Conservation (phyloP, 495 filamentous ascomycete species). For the Penicillium dipodomyicola region DNA sequence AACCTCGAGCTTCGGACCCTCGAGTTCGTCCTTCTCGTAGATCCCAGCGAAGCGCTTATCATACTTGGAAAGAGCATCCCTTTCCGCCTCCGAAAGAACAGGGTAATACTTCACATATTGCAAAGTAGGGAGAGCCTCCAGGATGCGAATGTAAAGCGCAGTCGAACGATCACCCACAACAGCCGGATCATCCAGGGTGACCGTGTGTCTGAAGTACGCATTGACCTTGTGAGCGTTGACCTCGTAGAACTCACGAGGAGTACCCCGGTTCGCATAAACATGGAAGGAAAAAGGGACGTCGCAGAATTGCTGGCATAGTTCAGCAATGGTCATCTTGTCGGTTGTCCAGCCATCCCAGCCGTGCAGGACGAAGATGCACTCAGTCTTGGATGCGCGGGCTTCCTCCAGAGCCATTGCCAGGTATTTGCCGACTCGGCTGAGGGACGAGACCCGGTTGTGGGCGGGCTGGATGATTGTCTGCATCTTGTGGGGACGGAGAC, state of each 20-base stretch:
- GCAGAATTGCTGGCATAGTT: neutral
- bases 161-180: slow-evolving; percentile 2
- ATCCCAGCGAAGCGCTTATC: neutral
- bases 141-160: neutral
- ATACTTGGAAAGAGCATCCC: neutral
- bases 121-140: neutral
- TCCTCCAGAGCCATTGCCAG: neutral
- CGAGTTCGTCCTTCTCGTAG: neutral
- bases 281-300: neutral
- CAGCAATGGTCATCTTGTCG: neutral
- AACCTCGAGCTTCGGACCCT: neutral
- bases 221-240: slow-evolving; percentile 5
- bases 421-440: neutral
- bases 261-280: slow-evolving; percentile 4
- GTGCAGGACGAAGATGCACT: slow-evolving; percentile 4
- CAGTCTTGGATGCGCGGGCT: neutral
- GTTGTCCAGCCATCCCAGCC: slow-evolving; percentile 11
- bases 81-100: neutral
- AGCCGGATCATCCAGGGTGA: neutral
- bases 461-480: slow-evolving; percentile 7
- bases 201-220: neutral
- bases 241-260: slow-evolving; percentile 4
- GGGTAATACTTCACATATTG: neutral
- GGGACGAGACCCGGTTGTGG: neutral
- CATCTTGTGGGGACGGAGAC: slow-evolving; percentile 1